Base-by-base conservation (phyloP, 139 green algal genomes). In the Asterochloris erici region DNA sequence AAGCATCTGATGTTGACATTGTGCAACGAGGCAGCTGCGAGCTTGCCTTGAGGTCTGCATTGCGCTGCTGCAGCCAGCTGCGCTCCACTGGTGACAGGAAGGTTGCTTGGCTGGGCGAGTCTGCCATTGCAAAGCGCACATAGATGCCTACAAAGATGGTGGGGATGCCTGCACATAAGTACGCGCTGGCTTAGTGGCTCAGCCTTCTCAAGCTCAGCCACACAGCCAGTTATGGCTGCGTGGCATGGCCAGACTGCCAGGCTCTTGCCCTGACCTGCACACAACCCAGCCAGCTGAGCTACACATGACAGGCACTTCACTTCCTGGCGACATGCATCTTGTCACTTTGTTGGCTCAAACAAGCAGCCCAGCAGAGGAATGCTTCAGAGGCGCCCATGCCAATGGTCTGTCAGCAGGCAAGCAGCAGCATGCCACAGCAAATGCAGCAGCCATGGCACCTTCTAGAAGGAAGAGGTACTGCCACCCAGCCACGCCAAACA, bases 391-490 rank as follows among this genome's bases (percentile, higher is more conserved):
- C 38, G 38, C 38, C 38, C 6, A 54, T 6, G 38, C 38, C 38
- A 54, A 54, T 54, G 38, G 38, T 54, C 6, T 54, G 38, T 54
- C 38, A 54, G 38, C 38, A 54, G 38, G 38, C 38, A 54, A 54
- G 38, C 38, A 54, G 38, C 38, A 54, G 38, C 38, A 54, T 54
- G 38, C 38, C 38, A 10, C 38, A 54, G 6, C 6, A 6, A 54
- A 54, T 54, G 38, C 38, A 10, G 38, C 6, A 6, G 38, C 38
- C 38, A 54, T 54, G 38, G 38, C 60, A n/a, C 90, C 92, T 77
- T 94, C 92, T 61, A 93, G 75, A 9, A 95, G 66, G 86, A 95
- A 95, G 54, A 96, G 86, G 90, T 89, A 95, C 83, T 94, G 89
- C 93, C 93, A 96, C 27, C 93, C 93, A 26, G 73, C 79, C 79